Base-by-base conservation (phyloP, 2,329 filamentous ascomycete species). In the Pochonia chlamydosporia region DNA sequence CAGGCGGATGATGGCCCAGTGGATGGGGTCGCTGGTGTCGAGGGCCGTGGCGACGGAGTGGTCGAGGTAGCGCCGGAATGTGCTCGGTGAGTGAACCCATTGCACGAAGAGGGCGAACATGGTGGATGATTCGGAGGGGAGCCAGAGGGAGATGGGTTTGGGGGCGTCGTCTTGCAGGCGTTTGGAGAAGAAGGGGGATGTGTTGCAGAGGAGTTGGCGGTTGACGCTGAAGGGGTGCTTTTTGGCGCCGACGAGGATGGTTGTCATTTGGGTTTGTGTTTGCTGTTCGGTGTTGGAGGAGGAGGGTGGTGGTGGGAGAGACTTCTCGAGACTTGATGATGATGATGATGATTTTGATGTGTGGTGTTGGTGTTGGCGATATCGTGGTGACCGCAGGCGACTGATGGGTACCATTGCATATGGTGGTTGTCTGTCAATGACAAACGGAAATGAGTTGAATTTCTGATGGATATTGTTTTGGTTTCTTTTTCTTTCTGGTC, bases 1-100 rank as follows among this genome's bases (percentile, higher is more conserved):
- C 11, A 81, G 66, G 30, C 72, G 71, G 45, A 81, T 73, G 6
- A 81, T 66, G 49, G 74, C 72, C 74, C 76, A 80, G 59, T 79
- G 78, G 4, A 80, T 64, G 25, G 58, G 54, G 16, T 56, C 49
- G 16, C 56, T 57, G 21, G 61, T 55, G 41, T 63, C 50, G 48
- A 62, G 56, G 44, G 63, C 63, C 18, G 52, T 49, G 28, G 54
- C 48, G 24, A 74, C 56, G 51, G 68, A 65, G 20, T 66, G 59
- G 50, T 75, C 72, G 49, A 78, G 63, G 51, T 71, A 64, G 33
- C 56, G 50, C 24, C 66, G 65, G 55, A 78, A 78, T 23, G 59
- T 59, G 24, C 59, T 56, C 4, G 66, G 66, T 18, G 66, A 65
- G 57, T 78, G 74, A 21, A 80, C 67, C 74, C 75, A 79, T 39